Evolutionary conservation across 208 protist species (phyloP), one percentile per base, ranked within the genome.

Genomic region (Trypanosoma platydactyli): DNA sequence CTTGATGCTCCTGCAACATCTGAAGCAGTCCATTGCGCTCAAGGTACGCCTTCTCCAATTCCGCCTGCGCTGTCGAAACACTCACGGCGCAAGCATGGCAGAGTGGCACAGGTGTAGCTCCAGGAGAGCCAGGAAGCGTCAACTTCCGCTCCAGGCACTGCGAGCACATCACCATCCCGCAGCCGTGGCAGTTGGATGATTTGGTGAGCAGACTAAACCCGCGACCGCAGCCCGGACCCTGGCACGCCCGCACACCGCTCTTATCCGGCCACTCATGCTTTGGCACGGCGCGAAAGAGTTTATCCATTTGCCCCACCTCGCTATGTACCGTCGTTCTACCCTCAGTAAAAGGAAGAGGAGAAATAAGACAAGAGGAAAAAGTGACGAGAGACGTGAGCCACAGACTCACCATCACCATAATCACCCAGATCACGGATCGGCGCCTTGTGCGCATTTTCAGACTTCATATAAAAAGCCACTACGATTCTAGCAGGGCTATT

Each of bases 101-200:
- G 33, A 89, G 79, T 9, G 75, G 49, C 45, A 84, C 73, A 4
- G 81, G 77, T 7, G 68, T 56, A 20, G 74, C 45, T 13, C 75
- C 73, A 3, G 72, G 68, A 7, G 66, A 56, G 12, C 78, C 77
- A 1, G 79, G 84, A 42, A 88, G 44, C 38, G 81, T 79, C 11
- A 88, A 25, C 15, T 52, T 68, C 4, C 82, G 77, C 4, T 68
- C 38, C 13, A 90, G 65, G 64, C 81, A 93, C 1, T 24, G 41
- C 15, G 71, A 29, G 66, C 82, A 89, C 76, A 76, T 89, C 20
- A 87, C 74, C 2, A 75, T 74, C 0, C 81, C 84, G 50, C 82
- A 93, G 18, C 64, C 72, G 20, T 77, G 73, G 68, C 87, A 93
- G 71, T 89, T 79, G 20, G 64, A 63, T 2, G 63, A 50, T n/a